Conservation (phyloP, 2,329 filamentous ascomycete species). For the Ophiostoma novo-ulmi region DNA sequence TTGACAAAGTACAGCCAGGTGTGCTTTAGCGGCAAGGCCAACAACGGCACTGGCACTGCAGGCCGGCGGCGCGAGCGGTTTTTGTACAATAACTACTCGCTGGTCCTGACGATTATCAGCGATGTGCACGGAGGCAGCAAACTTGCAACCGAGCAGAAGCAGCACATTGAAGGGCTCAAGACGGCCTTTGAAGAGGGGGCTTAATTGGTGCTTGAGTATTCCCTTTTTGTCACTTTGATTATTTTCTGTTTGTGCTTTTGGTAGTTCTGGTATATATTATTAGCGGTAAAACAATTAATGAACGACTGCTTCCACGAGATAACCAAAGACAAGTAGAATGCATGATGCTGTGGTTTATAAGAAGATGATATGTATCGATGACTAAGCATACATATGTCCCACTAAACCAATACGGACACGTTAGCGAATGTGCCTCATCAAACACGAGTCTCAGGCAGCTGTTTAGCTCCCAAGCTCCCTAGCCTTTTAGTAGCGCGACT, state of each 20-base stretch:
- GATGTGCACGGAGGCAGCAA: slow-evolving; percentile 60
- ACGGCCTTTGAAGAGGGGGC: slow-evolving; percentile 49
- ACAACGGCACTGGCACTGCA: slow-evolving; percentile 29
- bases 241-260: not conserved
- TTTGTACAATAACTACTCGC: slow-evolving; percentile 90
- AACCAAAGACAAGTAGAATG: not conserved
- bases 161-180: slow-evolving; percentile 66
- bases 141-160: slow-evolving; percentile 67
- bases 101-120: slow-evolving; percentile 88
- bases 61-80: slow-evolving; percentile 86
- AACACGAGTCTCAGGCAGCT: slow-evolving; percentile 10
- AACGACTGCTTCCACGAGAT: not conserved
- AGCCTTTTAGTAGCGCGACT: not conserved
- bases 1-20: slow-evolving; percentile 69
- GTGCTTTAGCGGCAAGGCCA: slow-evolving; percentile 58
- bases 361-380: not conserved
- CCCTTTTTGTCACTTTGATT: not conserved
- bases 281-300: not conserved
- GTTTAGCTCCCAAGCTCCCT: slow-evolving; percentile 10
- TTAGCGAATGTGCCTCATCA: slow-evolving; percentile 3
- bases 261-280: not conserved
- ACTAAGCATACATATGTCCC: not conserved
- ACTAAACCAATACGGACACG: not conserved
- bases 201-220: slow-evolving; percentile 23
- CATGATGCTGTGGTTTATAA: not conserved